A percentile compares a stretch with the other conserved stretches of the same genome.
Evolutionary conservation across 805 yeast species (phyloP).

Genomic region (Candida chilensis): DNA sequence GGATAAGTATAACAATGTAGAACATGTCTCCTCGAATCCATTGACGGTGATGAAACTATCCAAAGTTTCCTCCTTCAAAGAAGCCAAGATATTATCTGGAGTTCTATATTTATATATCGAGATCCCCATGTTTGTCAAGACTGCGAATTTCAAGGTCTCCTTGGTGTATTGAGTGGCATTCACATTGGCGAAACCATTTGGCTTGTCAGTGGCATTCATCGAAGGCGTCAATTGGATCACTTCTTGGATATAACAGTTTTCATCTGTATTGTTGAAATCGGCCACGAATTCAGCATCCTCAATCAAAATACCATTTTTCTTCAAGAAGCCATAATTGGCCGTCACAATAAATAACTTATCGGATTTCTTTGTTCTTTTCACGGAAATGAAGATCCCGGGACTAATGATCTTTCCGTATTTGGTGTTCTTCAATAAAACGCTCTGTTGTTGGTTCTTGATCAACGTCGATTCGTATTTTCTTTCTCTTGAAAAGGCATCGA

Average conservation of each 20-base stretch:
- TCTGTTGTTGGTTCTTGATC: slow-evolving; percentile 26
- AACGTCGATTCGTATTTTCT: slow-evolving; percentile 29
- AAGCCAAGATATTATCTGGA: slow-evolving; percentile 66
- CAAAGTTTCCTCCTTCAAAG: slow-evolving; percentile 57
- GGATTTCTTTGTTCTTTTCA: slow-evolving; percentile 29
- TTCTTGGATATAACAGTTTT: slow-evolving; percentile 44
- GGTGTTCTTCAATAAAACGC: slow-evolving; percentile 44
- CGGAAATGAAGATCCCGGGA: slow-evolving; percentile 82
- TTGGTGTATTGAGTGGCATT: slow-evolving; percentile 79
- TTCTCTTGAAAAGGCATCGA: slow-evolving; percentile 29
- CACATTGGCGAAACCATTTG: slow-evolving; percentile 77
- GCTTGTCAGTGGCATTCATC: slow-evolving; percentile 64
- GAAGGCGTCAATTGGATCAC: slow-evolving; percentile 63
- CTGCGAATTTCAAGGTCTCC: slow-evolving; percentile 64
- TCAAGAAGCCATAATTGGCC: slow-evolving; percentile 79
- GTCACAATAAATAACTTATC: slow-evolving; percentile 62
- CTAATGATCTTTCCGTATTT: slow-evolving; percentile 55
- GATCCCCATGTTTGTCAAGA: slow-evolving; percentile 73
- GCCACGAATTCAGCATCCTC: slow-evolving; percentile 75
- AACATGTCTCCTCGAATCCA: slow-evolving; percentile 85
- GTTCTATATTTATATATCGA: slow-evolving; percentile 70
- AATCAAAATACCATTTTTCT: slow-evolving; percentile 58
- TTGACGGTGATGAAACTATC: slow-evolving; percentile 66
- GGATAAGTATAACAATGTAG: slow-evolving; percentile 77
- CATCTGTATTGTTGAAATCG: slow-evolving; percentile 11